Percentiles rank a stretch among this genome's conserved stretches.
phyloP scores from a whole-genome alignment of 2,329 filamentous ascomycete genomes.

The Cryphonectria carpinicola region DNA sequence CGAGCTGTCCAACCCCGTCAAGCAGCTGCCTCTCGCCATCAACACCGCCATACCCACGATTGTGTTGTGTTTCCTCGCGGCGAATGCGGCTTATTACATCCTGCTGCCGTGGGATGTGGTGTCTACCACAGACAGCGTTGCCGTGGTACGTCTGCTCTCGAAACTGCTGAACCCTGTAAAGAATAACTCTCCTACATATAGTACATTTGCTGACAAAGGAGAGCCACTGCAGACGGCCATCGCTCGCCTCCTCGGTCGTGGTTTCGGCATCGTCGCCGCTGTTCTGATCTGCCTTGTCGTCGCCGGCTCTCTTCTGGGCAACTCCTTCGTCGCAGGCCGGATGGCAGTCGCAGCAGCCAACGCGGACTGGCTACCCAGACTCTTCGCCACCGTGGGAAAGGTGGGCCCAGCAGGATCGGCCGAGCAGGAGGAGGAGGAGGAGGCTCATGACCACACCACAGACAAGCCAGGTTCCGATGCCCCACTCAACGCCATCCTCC shows the following conservation, averaged over 20 bases:
- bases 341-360: slow-evolving; percentile 64
- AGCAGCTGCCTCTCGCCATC: slow-evolving; percentile 63
- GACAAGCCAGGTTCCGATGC: slow-evolving; percentile 47
- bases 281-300: slow-evolving; percentile 63
- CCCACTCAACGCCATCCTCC: slow-evolving; percentile 57
- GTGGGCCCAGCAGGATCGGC: slow-evolving; percentile 38
- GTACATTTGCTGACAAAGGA: neutral
- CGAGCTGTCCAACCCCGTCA: slow-evolving; percentile 54
- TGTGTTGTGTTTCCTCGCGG: slow-evolving; percentile 60
- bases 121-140: slow-evolving; percentile 63
- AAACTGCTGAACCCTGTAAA: neutral
- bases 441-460: slow-evolving; percentile 8
- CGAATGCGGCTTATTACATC: slow-evolving; percentile 66
- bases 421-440: slow-evolving; percentile 22
- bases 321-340: slow-evolving; percentile 64
- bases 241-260: slow-evolving; percentile 56
- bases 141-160: slow-evolving; percentile 54
- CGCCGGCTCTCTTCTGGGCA: slow-evolving; percentile 64
- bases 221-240: slow-evolving; percentile 52
- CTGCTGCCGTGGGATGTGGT: slow-evolving; percentile 63
- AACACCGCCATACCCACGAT: slow-evolving; percentile 64
- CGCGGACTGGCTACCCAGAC: slow-evolving; percentile 52
- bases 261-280: slow-evolving; percentile 58
- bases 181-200: no score
- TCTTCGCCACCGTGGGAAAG: slow-evolving; percentile 50